phyloP scores from a whole-genome alignment of 2,329 filamentous ascomycete genomes.

The Allantophomopsis lycopodina region DNA sequence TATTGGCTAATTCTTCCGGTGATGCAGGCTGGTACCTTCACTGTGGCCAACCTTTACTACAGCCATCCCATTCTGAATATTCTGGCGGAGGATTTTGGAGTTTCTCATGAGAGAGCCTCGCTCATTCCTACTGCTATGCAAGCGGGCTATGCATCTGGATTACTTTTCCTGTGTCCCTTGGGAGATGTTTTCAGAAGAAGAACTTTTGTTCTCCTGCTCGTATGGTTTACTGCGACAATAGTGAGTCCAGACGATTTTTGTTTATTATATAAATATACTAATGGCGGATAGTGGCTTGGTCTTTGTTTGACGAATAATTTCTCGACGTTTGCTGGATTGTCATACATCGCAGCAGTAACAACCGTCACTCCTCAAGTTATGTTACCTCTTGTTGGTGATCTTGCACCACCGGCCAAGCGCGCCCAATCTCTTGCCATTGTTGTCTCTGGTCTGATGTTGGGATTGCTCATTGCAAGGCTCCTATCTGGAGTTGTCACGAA shows the following conservation, averaged over 20 bases:
- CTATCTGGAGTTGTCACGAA: conserved; percentile 64
- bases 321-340: conserved; percentile 50
- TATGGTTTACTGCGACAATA: conserved; percentile 54
- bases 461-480: conserved; percentile 62
- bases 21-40: conserved; percentile 42
- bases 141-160: conserved; percentile 61
- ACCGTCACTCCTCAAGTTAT: conserved; percentile 72
- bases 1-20: conserved; percentile 1
- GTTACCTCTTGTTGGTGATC: conserved; percentile 68
- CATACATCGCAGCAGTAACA: conserved; percentile 61
- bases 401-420: conserved; percentile 54
- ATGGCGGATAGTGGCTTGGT: conserved; percentile 41
- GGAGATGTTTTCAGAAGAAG: conserved; percentile 57
- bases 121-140: conserved; percentile 64
- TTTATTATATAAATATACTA: conserved; percentile 4
- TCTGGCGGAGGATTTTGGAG: conserved; percentile 55
- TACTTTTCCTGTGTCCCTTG: conserved; percentile 63
- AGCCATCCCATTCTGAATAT: conserved; percentile 69
- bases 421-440: conserved; percentile 62
- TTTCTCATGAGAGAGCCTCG: conserved; percentile 54
- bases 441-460: conserved; percentile 61
- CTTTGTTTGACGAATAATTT: conserved; percentile 57
- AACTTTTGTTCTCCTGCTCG: conserved; percentile 53
- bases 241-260: conserved; percentile 25
- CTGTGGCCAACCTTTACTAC: conserved; percentile 73